Evolutionary conservation across 1,284 basidiomycete genomes (phyloP).

Genomic region (Ustilago curta): DNA sequence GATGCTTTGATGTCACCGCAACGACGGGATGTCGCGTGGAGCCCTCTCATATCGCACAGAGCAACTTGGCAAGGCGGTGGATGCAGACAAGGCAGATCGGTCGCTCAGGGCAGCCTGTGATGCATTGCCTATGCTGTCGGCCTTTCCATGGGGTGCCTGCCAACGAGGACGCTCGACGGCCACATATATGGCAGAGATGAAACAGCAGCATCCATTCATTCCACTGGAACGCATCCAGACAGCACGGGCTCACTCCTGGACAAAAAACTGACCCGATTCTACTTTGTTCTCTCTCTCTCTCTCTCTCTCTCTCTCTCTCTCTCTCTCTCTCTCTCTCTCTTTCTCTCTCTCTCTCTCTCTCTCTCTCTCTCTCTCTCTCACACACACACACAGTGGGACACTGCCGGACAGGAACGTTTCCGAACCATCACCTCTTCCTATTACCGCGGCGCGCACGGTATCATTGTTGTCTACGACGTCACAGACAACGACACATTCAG

Average conservation of each 20-base stretch:
- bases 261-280: constrained; percentile 8
- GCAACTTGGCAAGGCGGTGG: background rate
- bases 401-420: constrained; percentile 69
- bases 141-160: too few species aligned
- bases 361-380: background rate
- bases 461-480: constrained; percentile 98
- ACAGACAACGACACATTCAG: constrained; percentile 92
- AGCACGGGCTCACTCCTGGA: constrained; percentile 14
- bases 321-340: background rate
- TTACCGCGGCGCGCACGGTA: constrained; percentile 92
- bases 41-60: background rate
- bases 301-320: background rate
- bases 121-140: too few species aligned
- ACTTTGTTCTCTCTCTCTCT: background rate
- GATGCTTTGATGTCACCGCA: background rate
- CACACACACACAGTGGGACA: constrained; percentile 72
- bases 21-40: background rate
- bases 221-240: background rate
- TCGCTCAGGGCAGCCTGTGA: background rate
- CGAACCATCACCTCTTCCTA: constrained; percentile 91
- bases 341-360: background rate
- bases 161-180: too few species aligned
- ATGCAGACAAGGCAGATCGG: background rate
- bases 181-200: too few species aligned
- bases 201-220: background rate